Conservation (phyloP, 2,329 filamentous ascomycete genomes). For the Domatiomyces globalis region DNA sequence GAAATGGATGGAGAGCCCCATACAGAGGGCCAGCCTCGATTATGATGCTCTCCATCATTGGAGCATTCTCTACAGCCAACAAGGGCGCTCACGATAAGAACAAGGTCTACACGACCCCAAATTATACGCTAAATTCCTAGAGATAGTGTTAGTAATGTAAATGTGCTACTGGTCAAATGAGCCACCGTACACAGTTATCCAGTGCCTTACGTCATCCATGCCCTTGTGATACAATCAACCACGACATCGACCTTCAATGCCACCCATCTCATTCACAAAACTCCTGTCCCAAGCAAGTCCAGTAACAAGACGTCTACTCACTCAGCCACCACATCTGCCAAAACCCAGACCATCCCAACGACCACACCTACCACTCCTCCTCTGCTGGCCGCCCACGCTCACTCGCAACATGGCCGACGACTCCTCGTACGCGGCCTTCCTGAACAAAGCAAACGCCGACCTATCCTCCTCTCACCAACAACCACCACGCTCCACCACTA, state of each 20-base stretch:
- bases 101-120: no score
- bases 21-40: neutral
- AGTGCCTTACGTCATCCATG: neutral
- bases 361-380: neutral
- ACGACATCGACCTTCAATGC: neutral
- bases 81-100: neutral
- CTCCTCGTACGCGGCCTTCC: slow-evolving; percentile 68
- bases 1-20: neutral
- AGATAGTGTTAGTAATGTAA: neutral
- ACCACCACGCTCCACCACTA: slow-evolving; percentile 11
- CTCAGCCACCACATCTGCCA: neutral
- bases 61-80: no score
- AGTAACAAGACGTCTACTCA: neutral
- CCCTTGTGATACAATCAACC: no score
- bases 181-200: neutral
- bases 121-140: no score
- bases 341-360: neutral
- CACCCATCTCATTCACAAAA: neutral
- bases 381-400: neutral
- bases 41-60: neutral
- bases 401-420: slow-evolving; percentile 44
- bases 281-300: neutral
- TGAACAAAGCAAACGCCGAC: slow-evolving; percentile 75
- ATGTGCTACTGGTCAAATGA: neutral
- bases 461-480: slow-evolving; percentile 22